Base-by-base conservation (phyloP, 306 rosid species). In the Echinosophora koreensis region DNA sequence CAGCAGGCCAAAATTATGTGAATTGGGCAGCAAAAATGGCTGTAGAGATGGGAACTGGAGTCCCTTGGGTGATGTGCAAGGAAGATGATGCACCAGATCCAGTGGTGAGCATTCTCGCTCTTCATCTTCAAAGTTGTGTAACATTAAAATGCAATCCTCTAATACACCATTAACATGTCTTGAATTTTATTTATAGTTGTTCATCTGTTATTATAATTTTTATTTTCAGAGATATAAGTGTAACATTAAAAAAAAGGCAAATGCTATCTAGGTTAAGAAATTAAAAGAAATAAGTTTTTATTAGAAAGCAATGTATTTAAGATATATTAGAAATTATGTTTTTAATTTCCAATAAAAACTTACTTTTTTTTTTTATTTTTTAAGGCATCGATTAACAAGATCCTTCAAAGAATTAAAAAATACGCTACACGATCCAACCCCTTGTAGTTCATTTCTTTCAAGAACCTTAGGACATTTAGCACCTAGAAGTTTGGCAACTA, bases 11-110 rank as follows among this genome's bases (percentile, higher is more conserved):
- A 63, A 88, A 86, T 74, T 92, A 92, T 81, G 81, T 90, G 80
- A 88, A 72, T 22, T 92, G 97, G 97, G 97, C 97, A 0, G 97
- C 96, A 38, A 84, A 92, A 41, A 92, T 90, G 97, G 97, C 96
- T 32, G 82, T 90, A 28, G 87, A 91, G 79, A 76, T 84, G 83
- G 90, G 72, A 63, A 92, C 97, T 4, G 97, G 96, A 39, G 96
- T 92, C 51, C 97, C 97, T 3, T 92, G 97, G 97, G 87, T 92
- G 52, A 92, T 92, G 97, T 92, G 97, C 87, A 92, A 92, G 89
- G 92, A 92, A 86, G 97, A 90, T 15, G 96, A 92, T 87, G 96
- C 97, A 7, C 97, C 96, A 42, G 97, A 92, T 88, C 97, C 97
- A 68, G 88, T 92, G 92, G 97, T 92, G 30, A 86, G 89, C 66